Percentiles rank a stretch among this genome's conserved stretches.
These are phyloP conservation scores for Narthecium ossifragum DNA, from an alignment of 106 monocot species.

Conservation along the genomic window DNA sequence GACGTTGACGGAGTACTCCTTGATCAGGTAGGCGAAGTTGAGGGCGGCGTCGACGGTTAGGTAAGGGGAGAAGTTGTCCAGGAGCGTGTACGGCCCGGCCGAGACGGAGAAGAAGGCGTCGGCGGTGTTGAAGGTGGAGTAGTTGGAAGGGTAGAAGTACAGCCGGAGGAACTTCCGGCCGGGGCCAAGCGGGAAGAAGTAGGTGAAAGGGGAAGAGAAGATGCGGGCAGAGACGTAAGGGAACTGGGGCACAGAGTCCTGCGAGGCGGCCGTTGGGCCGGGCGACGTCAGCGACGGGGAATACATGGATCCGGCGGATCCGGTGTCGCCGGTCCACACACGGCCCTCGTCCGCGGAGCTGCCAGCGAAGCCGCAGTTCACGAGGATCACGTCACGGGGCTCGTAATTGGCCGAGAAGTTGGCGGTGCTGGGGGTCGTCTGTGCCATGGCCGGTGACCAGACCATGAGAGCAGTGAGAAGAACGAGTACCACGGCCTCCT, in stretches of 20 bases:
- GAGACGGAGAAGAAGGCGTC: slow-evolving; percentile 58
- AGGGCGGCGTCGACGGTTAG: slow-evolving; percentile 43
- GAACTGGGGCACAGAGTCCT: slow-evolving; percentile 17
- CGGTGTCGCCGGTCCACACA: slow-evolving; percentile 45
- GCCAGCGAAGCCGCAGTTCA: slow-evolving; percentile 37
- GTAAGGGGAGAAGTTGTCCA: slow-evolving; percentile 60
- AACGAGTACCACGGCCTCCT: no score
- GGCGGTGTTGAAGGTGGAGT: slow-evolving; percentile 21
- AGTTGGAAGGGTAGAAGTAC: slow-evolving; percentile 57
- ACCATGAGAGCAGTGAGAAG: neutral
- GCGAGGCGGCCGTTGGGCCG: slow-evolving; percentile 1
- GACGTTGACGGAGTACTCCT: slow-evolving; percentile 60
- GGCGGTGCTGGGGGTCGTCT: neutral
- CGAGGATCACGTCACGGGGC: slow-evolving; percentile 20
- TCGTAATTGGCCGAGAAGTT: slow-evolving; percentile 5
- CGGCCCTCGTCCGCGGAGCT: slow-evolving; percentile 6
- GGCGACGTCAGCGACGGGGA: slow-evolving; percentile 4
- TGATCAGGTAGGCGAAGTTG: slow-evolving; percentile 34
- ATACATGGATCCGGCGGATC: slow-evolving; percentile 16
- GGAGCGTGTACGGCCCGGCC: slow-evolving; percentile 32
- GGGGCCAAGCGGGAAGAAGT: slow-evolving; percentile 48
- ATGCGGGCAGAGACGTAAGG: slow-evolving; percentile 49
- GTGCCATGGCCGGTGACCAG: no score
- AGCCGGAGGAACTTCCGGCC: slow-evolving; percentile 70
- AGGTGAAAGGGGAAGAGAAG: slow-evolving; percentile 65